Evolutionary conservation across 2,329 filamentous ascomycete genomes (phyloP), one percentile per base, ranked within the genome.

Genomic region (Penicillium olsonii): DNA sequence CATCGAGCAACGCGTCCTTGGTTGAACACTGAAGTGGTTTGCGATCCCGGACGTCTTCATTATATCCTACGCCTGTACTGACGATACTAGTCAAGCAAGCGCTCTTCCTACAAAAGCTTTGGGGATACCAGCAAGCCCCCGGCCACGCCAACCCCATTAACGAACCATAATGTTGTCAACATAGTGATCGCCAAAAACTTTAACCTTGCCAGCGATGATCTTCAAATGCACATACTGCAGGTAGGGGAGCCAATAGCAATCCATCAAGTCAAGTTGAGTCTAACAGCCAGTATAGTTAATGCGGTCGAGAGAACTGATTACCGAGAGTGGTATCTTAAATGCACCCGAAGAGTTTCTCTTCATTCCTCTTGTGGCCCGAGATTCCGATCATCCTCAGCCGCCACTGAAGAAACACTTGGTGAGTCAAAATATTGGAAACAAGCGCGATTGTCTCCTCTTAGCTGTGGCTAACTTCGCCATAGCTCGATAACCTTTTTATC

Each of bases 401-500:
- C 56, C 53, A 22, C 56, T 78, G 12, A 74, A 75, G 37, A 53
- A 63, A 37, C 74, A 78, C 56, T 56, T 78, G 37, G 75, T 77
- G 22, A 33, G 61, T 56, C 14, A 5, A 41, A 5, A 20, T 5
- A 11, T 12, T n/a, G 4, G 11, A 35, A 10, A 15, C 5, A 11
- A 11, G 20, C 10, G n/a, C 2, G 7, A 8, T 15, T 2, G 11
- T 7, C 45, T 9, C 11, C 24, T 9, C 9, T 22, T 18, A 7
- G 5, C 15, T n/a, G 7, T 22, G n/a, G 18, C 44, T 51, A 37
- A 53, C 50, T 7, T 18, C 8, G 9, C 24, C 9, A 12, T 37
- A 78, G 69, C 95, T 91, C 61, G 90, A 97, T 51, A 84, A 88
- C 56, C 87, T 97, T 58, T 90, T 91, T 66, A 85, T 97, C 50